A percentile compares a stretch with the other conserved stretches of the same genome.
Conservation (phyloP, 208 protist species). For the Hexamita inflata region DNA sequence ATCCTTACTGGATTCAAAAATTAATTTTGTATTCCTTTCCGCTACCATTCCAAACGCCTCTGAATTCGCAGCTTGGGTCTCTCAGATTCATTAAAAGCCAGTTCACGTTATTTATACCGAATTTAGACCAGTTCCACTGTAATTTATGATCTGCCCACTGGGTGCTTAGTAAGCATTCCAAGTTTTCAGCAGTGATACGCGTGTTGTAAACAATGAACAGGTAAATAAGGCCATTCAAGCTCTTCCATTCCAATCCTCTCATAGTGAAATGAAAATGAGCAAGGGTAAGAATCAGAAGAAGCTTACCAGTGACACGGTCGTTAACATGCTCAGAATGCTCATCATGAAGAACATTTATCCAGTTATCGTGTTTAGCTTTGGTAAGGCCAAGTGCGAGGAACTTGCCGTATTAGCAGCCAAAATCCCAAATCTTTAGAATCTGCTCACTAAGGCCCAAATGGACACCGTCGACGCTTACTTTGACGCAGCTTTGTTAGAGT, state of each 20-base stretch:
- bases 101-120: conserved; percentile 97
- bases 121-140: conserved; percentile 93
- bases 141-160: conserved; percentile 63
- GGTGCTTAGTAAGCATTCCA: neutral
- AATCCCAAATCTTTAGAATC: neutral
- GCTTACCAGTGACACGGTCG: conserved; percentile 3
- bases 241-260: neutral
- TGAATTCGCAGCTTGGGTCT: conserved; percentile 98
- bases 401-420: neutral
- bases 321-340: neutral
- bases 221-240: neutral
- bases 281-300: neutral
- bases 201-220: conserved; percentile 74
- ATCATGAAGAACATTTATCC: conserved; percentile 2
- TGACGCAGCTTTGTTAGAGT: neutral
- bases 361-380: conserved; percentile 15
- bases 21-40: conserved; percentile 95
- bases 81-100: conserved; percentile 62
- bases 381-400: conserved; percentile 81
- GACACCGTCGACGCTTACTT: neutral
- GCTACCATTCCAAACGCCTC: conserved; percentile 98
- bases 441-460: neutral
- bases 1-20: conserved; percentile 80
- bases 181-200: conserved; percentile 60
- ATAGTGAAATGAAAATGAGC: too few species aligned